Evolutionary conservation across 202 grass and related monocot species (phyloP).

Genomic region (Carex arenaria): DNA sequence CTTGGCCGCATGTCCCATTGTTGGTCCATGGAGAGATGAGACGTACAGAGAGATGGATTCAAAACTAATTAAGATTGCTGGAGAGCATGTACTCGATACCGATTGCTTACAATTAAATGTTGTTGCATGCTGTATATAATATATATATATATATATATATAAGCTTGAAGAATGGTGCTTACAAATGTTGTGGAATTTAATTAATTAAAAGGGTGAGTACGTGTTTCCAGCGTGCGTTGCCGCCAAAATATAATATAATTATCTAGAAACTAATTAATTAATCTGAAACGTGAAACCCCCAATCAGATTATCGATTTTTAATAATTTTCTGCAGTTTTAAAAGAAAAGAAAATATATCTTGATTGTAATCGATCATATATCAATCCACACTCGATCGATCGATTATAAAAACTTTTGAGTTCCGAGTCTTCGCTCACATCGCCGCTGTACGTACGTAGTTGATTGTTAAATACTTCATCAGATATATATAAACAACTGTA

Average conservation of each 20-base stretch:
- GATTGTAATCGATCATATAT: no score
- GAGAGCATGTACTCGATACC: background rate
- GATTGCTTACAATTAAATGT: background rate
- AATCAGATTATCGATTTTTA: no score
- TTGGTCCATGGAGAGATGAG: conserved; percentile 35
- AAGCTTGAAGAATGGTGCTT: background rate
- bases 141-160: background rate
- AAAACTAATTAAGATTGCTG: background rate
- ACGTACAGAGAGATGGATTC: background rate
- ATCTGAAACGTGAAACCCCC: no score
- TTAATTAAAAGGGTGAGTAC: background rate
- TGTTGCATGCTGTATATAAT: background rate
- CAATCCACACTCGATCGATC: no score
- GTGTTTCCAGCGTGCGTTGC: background rate
- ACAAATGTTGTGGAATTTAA: background rate
- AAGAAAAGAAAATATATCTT: no score
- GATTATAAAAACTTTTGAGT: no score
- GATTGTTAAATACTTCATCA: no score
- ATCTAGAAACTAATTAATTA: no score
- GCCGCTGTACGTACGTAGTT: no score
- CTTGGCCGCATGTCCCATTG: conserved; percentile 26
- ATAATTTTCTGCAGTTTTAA: no score
- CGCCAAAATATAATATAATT: background rate
- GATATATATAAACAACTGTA: no score
- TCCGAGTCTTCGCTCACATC: no score